Conservation (phyloP, 1,284 basidiomycete genomes). For the Ceratobasidium sp. region DNA sequence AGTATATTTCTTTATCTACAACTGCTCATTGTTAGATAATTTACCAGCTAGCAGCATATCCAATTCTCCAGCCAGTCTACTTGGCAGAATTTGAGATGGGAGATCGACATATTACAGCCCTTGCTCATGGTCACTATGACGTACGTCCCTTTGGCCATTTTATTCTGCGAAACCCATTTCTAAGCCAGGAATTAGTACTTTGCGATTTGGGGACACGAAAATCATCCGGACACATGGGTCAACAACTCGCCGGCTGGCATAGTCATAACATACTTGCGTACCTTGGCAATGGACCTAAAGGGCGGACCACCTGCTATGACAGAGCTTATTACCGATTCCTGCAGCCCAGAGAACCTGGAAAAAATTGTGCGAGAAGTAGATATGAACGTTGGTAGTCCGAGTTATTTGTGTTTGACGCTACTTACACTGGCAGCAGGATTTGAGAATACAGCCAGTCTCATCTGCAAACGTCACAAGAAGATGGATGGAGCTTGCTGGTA, state of each 20-base stretch:
- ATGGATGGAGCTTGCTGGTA: slow-evolving; percentile 16
- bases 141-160: not conserved
- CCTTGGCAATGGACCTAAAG: not conserved
- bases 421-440: not conserved
- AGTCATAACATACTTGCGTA: slow-evolving; percentile 4
- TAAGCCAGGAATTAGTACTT: slow-evolving; percentile 6
- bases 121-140: slow-evolving; percentile 30
- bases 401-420: not conserved
- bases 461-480: slow-evolving; percentile 13
- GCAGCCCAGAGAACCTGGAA: slow-evolving; percentile 12
- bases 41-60: slow-evolving; percentile 51
- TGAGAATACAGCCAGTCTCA: slow-evolving; percentile 22
- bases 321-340: not conserved
- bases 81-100: slow-evolving; percentile 49
- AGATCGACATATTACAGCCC: slow-evolving; percentile 10
- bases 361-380: slow-evolving; percentile 1
- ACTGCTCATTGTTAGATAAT: not conserved
- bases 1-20: slow-evolving; percentile 31
- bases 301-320: slow-evolving; percentile 8
- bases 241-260: not conserved
- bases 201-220: slow-evolving; percentile 19
- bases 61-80: slow-evolving; percentile 56
- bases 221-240: slow-evolving; percentile 18
- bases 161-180: not conserved
- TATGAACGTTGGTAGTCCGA: slow-evolving; percentile 16